Evolutionary conservation across 2,329 filamentous ascomycete species (phyloP).

Genomic region (Colletotrichum filicis): DNA sequence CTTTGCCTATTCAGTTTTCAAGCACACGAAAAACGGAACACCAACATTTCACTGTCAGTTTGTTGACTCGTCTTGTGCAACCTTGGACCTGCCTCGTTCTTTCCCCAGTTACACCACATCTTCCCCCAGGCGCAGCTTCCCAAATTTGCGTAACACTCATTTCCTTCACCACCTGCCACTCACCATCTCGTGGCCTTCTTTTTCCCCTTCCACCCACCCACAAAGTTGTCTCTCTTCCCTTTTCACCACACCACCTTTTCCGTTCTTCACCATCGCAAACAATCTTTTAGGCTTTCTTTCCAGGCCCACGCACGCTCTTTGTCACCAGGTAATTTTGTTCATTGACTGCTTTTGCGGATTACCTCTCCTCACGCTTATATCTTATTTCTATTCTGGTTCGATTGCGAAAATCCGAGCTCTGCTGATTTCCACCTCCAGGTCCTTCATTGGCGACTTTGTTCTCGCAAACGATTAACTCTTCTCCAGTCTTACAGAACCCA

Average conservation of each 20-base stretch:
- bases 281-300: not conserved
- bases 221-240: slow-evolving; percentile 5
- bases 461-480: slow-evolving; percentile 8
- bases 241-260: not conserved
- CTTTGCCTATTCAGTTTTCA: not conserved
- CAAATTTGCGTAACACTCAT: slow-evolving; percentile 19
- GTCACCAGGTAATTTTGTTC: slow-evolving; percentile 4
- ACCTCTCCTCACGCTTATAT: not conserved
- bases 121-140: slow-evolving; percentile 23
- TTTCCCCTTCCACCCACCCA: not conserved
- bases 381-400: not conserved
- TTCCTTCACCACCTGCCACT: slow-evolving; percentile 6
- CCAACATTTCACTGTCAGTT: too few relatives aligned
- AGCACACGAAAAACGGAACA: not conserved
- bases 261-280: not conserved
- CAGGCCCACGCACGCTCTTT: slow-evolving; percentile 1
- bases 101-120: slow-evolving; percentile 23
- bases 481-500: slow-evolving; percentile 5
- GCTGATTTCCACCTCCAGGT: slow-evolving; percentile 14
- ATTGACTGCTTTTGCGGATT: not conserved
- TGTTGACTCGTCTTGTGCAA: slow-evolving; percentile 1
- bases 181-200: slow-evolving; percentile 4
- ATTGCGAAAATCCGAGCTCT: not conserved
- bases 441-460: not conserved
- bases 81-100: slow-evolving; percentile 4